Evolutionary conservation across 108 stramenopile species (phyloP), one percentile per base, ranked within the genome.

Genomic region (Epipyxis sp.): DNA sequence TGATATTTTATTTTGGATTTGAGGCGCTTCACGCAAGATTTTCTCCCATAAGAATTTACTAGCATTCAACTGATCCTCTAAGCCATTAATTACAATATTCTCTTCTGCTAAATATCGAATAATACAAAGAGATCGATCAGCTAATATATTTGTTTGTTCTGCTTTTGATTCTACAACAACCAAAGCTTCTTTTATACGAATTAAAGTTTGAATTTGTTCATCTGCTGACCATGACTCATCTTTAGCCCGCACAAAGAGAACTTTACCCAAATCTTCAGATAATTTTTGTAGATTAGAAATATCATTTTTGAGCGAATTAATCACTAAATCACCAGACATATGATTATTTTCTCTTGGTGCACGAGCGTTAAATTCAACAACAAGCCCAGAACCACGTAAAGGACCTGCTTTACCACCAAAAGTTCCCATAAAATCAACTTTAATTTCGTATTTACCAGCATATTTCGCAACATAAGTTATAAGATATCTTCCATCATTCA

Each of bases 371-470:
- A 74, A 74, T 57, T 74, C 71, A 13, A 74, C 71, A 10, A 74
- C 71, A 37, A 74, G 6, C 27, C 50, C 71, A 39, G 88, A 89
- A 29, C 92, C 92, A n/a, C 90, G 85, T 59, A 93, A 82, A 40
- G 67, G 67, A 42, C 91, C 91, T 0, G 81, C 88, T 30, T 80
- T 59, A 10, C 91, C 90, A 30, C 79, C 57, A 57, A 92, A 92
- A 0, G 90, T 90, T 0, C 92, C 92, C 30, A 67, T 44, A 78
- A 91, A 93, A 1, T 85, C 83, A 29, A 93, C 87, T 27, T 79
- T 40, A 45, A 93, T 77, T 13, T 42, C 45, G 80, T 89, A 89
- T 6, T 59, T 44, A 1, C 90, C 92, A 27, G 84, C 65, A 13
- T 74, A 41, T 2, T 83, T 83, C 3, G 84, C 82, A 0, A 61